These are phyloP conservation scores for Penicillium diatomitis DNA, from an alignment of 495 filamentous ascomycete genomes.

Conservation along the genomic window DNA sequence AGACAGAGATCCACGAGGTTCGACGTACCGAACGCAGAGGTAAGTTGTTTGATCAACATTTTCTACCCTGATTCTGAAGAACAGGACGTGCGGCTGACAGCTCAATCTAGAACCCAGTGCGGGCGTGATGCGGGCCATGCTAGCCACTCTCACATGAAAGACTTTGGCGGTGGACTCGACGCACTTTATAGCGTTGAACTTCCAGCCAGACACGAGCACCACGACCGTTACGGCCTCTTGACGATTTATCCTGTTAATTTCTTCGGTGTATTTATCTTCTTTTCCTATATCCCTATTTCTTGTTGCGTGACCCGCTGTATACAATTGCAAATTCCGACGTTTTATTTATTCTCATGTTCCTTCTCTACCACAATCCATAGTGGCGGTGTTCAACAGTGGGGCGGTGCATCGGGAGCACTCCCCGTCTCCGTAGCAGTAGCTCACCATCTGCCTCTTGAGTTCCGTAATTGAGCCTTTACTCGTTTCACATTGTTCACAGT, in stretches of 20 bases:
- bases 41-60: conserved; percentile 35
- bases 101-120: conserved; percentile 45
- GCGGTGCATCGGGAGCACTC: conserved; percentile 16
- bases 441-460: not conserved
- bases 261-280: conserved; percentile 1
- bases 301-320: not conserved
- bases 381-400: conserved; percentile 23
- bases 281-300: not conserved
- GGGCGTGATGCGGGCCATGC: conserved; percentile 59
- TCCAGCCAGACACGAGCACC: no score
- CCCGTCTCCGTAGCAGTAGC: conserved; percentile 8
- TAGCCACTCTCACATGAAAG: conserved; percentile 67
- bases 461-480: no score
- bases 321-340: not conserved
- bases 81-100: not conserved
- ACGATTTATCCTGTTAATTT: not conserved
- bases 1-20: conserved; percentile 50
- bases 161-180: not conserved
- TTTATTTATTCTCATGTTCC: not conserved
- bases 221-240: not conserved
- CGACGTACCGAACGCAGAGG: conserved; percentile 73
- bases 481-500: no score
- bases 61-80: no score
- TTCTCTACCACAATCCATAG: not conserved
- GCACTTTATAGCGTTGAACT: no score